Conservation (phyloP, 371 early-diverging fungal genomes). For the Haplosporangium sp. region DNA sequence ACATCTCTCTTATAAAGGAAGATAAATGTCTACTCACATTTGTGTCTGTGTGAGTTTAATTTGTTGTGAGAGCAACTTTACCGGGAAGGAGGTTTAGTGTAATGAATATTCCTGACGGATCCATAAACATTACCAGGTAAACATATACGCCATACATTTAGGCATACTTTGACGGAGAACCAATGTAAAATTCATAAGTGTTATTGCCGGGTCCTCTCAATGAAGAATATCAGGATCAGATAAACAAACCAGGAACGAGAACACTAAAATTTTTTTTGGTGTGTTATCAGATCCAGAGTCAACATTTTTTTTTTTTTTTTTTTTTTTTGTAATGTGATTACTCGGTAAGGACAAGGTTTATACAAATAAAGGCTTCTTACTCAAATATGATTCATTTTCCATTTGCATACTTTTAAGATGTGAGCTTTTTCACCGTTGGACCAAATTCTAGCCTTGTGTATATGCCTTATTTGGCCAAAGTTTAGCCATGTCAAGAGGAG, state of each 20-base stretch:
- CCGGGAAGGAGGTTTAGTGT: background rate
- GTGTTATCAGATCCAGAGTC: constrained; percentile 47
- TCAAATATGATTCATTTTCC: constrained; percentile 2
- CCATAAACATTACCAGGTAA: background rate
- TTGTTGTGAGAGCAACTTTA: background rate
- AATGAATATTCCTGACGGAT: background rate
- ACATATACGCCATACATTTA: background rate
- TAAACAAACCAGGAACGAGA: constrained; percentile 11
- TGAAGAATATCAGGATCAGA: constrained; percentile 16
- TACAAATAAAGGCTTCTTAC: background rate
- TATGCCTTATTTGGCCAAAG: background rate
- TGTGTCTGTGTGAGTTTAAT: background rate
- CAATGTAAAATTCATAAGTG: background rate
- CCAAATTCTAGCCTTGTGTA: background rate
- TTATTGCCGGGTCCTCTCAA: constrained; percentile 8
- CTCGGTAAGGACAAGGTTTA: background rate
- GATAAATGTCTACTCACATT: background rate
- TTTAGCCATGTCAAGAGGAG: background rate
- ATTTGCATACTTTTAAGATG: constrained; percentile 12
- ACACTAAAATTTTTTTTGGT: constrained; percentile 3
- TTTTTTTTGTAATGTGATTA: background rate
- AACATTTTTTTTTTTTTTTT: constrained; percentile 31
- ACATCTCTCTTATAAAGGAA: constrained; percentile 26
- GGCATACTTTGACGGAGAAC: constrained; percentile 13
- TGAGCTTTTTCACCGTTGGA: constrained; percentile 8